phyloP scores from a whole-genome alignment of 2,329 filamentous ascomycete species.

The Orbilia blumenaviensis region DNA sequence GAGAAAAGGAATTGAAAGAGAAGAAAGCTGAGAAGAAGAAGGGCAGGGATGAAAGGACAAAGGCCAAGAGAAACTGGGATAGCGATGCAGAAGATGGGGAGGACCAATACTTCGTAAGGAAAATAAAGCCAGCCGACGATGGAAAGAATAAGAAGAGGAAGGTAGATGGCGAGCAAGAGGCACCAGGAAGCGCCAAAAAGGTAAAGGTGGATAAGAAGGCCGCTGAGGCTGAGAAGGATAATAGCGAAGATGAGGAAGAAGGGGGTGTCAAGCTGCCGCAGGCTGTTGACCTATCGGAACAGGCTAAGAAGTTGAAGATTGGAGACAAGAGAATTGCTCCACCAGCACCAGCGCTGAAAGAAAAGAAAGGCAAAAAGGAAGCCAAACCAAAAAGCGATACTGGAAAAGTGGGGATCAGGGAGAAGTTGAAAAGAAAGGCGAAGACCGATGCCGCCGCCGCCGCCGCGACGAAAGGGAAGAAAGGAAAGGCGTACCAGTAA shows the following conservation, averaged over 20 bases:
- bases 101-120: conserved; percentile 38
- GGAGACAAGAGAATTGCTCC: conserved; percentile 48
- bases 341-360: conserved; percentile 37
- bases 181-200: conserved; percentile 54
- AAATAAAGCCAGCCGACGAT: conserved; percentile 11
- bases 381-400: neutral
- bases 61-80: conserved; percentile 50
- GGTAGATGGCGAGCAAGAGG: conserved; percentile 44
- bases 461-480: conserved; percentile 28
- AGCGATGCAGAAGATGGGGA: conserved; percentile 45
- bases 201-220: conserved; percentile 49
- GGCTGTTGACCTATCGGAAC: conserved; percentile 45
- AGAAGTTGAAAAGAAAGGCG: conserved; percentile 48
- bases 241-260: conserved; percentile 24
- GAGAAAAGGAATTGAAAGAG: conserved; percentile 65
- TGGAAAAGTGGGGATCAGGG: conserved; percentile 36
- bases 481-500: conserved; percentile 39
- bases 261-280: conserved; percentile 35
- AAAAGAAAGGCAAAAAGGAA: conserved; percentile 29
- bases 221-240: conserved; percentile 37
- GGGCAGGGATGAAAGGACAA: conserved; percentile 54
- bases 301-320: conserved; percentile 55
- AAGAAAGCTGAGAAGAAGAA: conserved; percentile 63
- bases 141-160: conserved; percentile 53
- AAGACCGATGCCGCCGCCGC: conserved; percentile 21